Base-by-base conservation (phyloP, 371 early-diverging fungal genomes). In the Mucor ambiguus region DNA sequence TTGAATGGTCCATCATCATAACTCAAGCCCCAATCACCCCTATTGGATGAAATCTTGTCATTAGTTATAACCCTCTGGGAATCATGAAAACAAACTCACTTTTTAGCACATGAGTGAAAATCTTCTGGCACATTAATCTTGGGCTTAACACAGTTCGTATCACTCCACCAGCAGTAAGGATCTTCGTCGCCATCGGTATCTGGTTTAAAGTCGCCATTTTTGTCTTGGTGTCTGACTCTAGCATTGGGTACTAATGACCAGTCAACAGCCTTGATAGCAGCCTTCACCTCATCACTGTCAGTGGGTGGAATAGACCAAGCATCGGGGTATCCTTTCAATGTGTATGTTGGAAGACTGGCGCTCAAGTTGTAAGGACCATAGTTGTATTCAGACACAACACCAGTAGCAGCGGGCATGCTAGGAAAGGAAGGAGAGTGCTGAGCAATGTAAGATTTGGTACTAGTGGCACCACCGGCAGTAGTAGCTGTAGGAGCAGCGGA, bases 1-100 rank as follows among this genome's bases (percentile, higher is more conserved):
- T 78, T 78, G 56, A 71, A 75, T 29, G 82, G 82, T 29, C 82
- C 82, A 58, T 81, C 82, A 48, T 81, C 82, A 48, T 73, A 81
- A 38, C 57, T 63, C 26, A 79, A 49, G 60, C 82, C 82, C 82
- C 82, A 81, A 65, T 81, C 81, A 49, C 77, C 77, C 4, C 57
- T 41, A 41, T 41, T 2, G 18, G 18, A 41, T 10, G 3, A 10
- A 10, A 5, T 5, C 2, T 14, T 14, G 16, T 37, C 0, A 14
- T 37, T 37, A 37, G 14, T 37, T 37, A 9, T 9, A 33, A 33
- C 9, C 1, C 33, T 33, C 33, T 33, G 4, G 37, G 5, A 37
- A 37, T 1, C 11, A 37, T 2, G 14, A 14, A 14, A 37, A 1
- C 14, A 37, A 6, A 35, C 41, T 18, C 18, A 41, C 20, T 52